Conservation (phyloP, 768 basidiomycete genomes). For the Boletellus emodensis region DNA sequence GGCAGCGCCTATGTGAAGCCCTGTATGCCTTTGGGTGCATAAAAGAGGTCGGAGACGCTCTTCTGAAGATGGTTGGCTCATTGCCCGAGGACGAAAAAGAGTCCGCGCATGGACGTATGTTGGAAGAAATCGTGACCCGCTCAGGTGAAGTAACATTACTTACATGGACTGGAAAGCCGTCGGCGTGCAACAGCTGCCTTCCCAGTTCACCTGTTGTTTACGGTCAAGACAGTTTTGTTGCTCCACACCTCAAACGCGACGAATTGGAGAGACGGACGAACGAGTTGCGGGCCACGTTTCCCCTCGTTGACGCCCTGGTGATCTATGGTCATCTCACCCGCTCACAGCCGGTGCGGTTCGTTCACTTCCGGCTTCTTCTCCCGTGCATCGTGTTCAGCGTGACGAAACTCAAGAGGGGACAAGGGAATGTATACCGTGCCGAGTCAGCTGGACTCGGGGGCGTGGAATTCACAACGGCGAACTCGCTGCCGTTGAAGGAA, state of each 20-base stretch:
- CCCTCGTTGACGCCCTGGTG: neutral
- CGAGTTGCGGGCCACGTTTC: neutral
- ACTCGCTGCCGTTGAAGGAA: neutral
- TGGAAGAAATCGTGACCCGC: constrained; percentile 1
- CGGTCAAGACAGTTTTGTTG: neutral
- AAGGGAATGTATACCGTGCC: neutral
- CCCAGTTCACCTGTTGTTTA: neutral
- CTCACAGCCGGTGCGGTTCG: neutral
- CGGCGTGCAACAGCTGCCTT: neutral
- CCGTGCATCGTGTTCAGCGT: constrained; percentile 2
- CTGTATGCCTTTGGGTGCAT: neutral
- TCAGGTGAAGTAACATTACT: neutral
- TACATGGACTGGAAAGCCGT: neutral
- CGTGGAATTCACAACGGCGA: neutral
- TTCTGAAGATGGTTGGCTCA: neutral
- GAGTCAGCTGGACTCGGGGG: neutral
- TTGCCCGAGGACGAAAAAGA: neutral
- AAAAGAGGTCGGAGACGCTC: neutral
- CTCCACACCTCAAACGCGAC: neutral
- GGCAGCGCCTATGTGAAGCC: neutral
- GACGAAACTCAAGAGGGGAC: neutral
- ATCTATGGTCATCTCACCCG: neutral
- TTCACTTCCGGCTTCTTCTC: neutral
- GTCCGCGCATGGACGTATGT: neutral
- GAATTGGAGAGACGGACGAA: neutral